Base-by-base conservation (phyloP, 1,284 basidiomycete genomes). In the Ustilago shanxiensis region DNA sequence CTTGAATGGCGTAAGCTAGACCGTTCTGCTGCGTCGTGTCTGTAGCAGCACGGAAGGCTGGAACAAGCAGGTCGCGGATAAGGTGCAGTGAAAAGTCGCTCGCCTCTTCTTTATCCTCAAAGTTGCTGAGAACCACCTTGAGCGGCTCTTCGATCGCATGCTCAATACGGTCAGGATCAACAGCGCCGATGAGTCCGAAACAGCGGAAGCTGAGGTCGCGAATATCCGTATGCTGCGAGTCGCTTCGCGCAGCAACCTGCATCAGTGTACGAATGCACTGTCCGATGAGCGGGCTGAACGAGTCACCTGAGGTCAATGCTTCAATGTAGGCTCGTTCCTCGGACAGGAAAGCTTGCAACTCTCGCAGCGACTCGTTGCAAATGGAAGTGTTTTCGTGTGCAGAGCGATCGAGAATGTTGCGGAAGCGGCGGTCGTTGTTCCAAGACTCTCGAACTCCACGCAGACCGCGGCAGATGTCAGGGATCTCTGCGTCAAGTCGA, bases 111-210 rank as follows among this genome's bases (percentile, higher is more conserved):
- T 92, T 90, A 71, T 96, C 92, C 3, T 88, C 89, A 83, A 96
- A 98, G 86, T 99, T 95, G 81, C 89, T 90, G 64, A 92, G 88
- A 58, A 98, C 89, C 41, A 94, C 89, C 87, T 93, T 91, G 44
- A 90, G 89, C 2, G 90, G 87, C 72, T 92, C 91, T 39, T 89
- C 89, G 41, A 89, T 85, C 6, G 87, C 87, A 45, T 93, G 88
- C 72, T 94, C 92, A 83, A 94, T 92, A 63, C 97, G 90, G 88
- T 99, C 97, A 0, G 97, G 95, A 87, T 99, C 97, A 20, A 97
- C 90, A 1, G 97, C 97, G 7, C 97, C 97, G 5, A 99, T 87
- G n/a, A 94, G 90, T 1, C 96, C 95, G 57, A 99, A 91, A 85
- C 95, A 98, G 83, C 97, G 93, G 82, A 93, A 95, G 90, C 41